phyloP scores from a whole-genome alignment of 1,139 yeast species.

The Yamadazyma siamensis region DNA sequence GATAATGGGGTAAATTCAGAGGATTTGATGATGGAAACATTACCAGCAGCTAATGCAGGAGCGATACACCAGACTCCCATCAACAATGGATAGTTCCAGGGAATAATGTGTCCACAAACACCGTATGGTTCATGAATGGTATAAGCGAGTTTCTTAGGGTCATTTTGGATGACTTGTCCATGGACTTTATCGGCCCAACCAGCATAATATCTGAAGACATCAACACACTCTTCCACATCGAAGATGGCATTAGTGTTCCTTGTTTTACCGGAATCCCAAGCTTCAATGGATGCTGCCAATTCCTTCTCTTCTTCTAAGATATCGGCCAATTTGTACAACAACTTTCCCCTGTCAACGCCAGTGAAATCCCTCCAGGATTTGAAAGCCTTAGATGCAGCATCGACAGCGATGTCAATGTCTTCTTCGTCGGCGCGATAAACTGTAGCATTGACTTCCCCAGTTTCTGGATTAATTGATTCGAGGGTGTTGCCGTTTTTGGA shows the following conservation, averaged over 20 bases:
- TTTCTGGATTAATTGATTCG: conserved; percentile 62
- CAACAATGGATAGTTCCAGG: conserved; percentile 61
- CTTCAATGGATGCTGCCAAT: conserved; percentile 62
- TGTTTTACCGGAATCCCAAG: conserved; percentile 81
- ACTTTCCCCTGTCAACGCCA: conserved; percentile 52
- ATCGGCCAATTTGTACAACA: conserved; percentile 59
- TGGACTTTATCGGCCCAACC: conserved; percentile 82
- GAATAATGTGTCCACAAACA: conserved; percentile 74
- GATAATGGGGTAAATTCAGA: conserved; percentile 68
- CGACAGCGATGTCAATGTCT: conserved; percentile 78
- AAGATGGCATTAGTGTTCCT: conserved; percentile 45
- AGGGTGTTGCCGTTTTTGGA: conserved; percentile 61
- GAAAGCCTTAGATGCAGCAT: conserved; percentile 69
- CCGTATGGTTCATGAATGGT: conserved; percentile 82
- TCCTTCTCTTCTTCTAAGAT: conserved; percentile 56
- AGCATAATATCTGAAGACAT: conserved; percentile 65
- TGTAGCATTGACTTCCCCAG: conserved; percentile 62
- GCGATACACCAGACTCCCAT: conserved; percentile 63
- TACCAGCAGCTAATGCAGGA: conserved; percentile 68
- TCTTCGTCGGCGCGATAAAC: conserved; percentile 65
- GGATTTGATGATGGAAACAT: conserved; percentile 60
- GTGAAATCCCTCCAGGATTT: conserved; percentile 46
- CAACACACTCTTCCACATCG: conserved; percentile 60
- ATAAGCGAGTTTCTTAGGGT: conserved; percentile 66
- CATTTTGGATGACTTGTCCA: conserved; percentile 67